Percentiles rank a stretch among this genome's conserved stretches.
phyloP scores from a whole-genome alignment of 2,329 filamentous ascomycete species.

The Metarhizium robertsii region DNA sequence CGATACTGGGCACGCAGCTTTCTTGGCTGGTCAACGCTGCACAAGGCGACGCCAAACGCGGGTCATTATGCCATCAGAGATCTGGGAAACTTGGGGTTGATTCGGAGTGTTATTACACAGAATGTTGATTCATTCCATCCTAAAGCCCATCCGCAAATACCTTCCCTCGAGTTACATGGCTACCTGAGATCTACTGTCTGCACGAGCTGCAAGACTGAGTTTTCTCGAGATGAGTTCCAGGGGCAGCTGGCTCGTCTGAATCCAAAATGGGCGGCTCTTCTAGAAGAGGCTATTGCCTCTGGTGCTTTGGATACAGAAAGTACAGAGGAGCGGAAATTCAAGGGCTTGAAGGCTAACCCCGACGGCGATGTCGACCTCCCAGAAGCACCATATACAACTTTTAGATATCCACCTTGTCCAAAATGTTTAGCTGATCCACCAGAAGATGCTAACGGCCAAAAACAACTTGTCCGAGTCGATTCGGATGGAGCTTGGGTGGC shows the following conservation, averaged over 20 bases:
- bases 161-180: slow-evolving; percentile 82
- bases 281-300: slow-evolving; percentile 59
- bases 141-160: slow-evolving; percentile 61
- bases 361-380: slow-evolving; percentile 92
- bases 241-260: slow-evolving; percentile 67
- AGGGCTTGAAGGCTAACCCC: slow-evolving; percentile 75
- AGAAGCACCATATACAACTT: slow-evolving; percentile 77
- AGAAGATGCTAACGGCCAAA: slow-evolving; percentile 41
- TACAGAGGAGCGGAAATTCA: slow-evolving; percentile 54
- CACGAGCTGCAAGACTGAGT: slow-evolving; percentile 64
- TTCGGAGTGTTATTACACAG: slow-evolving; percentile 78
- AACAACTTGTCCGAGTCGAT: slow-evolving; percentile 59
- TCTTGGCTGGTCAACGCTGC: slow-evolving; percentile 78
- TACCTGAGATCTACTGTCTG: slow-evolving; percentile 78
- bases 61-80: slow-evolving; percentile 70
- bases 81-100: slow-evolving; percentile 61
- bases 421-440: slow-evolving; percentile 62
- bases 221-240: slow-evolving; percentile 68
- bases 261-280: slow-evolving; percentile 72
- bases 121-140: slow-evolving; percentile 95
- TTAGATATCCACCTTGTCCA: slow-evolving; percentile 85
- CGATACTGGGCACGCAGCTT: slow-evolving; percentile 95
- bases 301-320: slow-evolving; percentile 75
- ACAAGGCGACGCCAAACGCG: slow-evolving; percentile 69
- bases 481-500: slow-evolving; percentile 68